Evolutionary conservation across 805 yeast genomes (phyloP), one percentile per base, ranked within the genome.

Genomic region (Zygoascus tannicola): DNA sequence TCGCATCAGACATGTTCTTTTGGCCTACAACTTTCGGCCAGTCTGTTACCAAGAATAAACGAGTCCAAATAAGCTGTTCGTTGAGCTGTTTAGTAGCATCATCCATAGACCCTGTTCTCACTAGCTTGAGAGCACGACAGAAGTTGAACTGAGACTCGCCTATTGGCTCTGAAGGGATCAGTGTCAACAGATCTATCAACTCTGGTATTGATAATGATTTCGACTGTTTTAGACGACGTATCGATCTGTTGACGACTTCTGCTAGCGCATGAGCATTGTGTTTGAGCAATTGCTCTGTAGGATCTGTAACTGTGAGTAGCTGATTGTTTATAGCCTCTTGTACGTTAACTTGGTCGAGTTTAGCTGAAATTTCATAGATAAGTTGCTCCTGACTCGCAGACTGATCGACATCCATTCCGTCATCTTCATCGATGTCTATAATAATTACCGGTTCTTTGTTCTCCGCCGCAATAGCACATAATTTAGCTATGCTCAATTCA

Each of bases 401-500:
- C 7, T 12, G 10, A 26, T 22, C 40, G 14, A 16, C 18, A 23
- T 22, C 22, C 49, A n/a, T 46, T 30, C 36, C 35, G 18, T 32
- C 39, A n/a, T n/a, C n/a, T 16, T 22, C 15, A 30, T 38, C 43
- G 19, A 22, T 40, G n/a, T 43, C 41, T 14, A 35, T 10, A 3
- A 26, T 10, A 4, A 35, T 26, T 5, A 15, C 18, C 23, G 23
- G n/a, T 15, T 20, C 12, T 21, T 26, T 37, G 22, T 38, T 38
- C 16, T 35, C 15, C 1, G 69, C 58, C 0, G 78, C 79, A 16
- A 83, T 55, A 1, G 75, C 67, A 2, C 85, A 64, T 19, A 87
- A 61, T 58, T 86, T 86, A 1, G 94, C 88, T 40, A 86, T 61
- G 45, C 85, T 81, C 47, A 79, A 68, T 50, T 78, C 78, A 19